A percentile compares a stretch with the other conserved stretches of the same genome.
Conservation (phyloP, 139 green algal genomes). For the Monoraphidium neglectum region DNA sequence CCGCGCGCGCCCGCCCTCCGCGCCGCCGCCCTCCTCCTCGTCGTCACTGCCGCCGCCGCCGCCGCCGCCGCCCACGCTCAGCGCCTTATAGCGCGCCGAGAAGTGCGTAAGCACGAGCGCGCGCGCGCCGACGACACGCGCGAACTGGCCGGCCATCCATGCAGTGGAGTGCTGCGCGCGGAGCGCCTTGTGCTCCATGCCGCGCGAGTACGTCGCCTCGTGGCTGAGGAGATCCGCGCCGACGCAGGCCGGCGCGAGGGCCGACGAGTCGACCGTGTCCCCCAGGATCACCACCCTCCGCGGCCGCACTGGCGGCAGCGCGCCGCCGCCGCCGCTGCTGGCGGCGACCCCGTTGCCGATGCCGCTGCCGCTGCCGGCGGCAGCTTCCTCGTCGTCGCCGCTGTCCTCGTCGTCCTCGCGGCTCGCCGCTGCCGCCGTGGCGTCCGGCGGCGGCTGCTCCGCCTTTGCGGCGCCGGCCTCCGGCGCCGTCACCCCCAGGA, state of each 20-base stretch:
- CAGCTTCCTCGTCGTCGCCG: background rate
- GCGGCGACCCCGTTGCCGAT: background rate
- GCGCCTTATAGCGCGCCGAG: constrained; percentile 63
- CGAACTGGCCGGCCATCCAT: constrained; percentile 89
- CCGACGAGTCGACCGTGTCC: constrained; percentile 82
- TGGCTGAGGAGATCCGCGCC: constrained; percentile 86
- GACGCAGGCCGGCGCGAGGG: constrained; percentile 63
- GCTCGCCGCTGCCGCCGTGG: background rate
- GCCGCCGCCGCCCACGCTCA: background rate
- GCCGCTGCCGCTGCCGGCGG: background rate
- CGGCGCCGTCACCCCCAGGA: too few species aligned
- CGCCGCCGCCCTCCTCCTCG: background rate
- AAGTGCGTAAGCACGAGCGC: constrained; percentile 95
- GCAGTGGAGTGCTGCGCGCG: constrained; percentile 90
- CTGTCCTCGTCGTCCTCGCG: background rate
- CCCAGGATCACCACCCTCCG: constrained; percentile 91
- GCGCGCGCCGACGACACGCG: constrained; percentile 62
- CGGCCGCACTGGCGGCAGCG: background rate
- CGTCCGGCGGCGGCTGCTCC: too few species aligned
- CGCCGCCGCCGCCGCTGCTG: background rate
- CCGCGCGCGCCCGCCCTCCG: background rate
- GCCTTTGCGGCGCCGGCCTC: too few species aligned
- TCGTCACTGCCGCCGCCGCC: background rate
- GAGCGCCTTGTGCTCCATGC: constrained; percentile 64
- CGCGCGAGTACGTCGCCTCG: constrained; percentile 85